Conservation (phyloP, 805 yeast genomes). For the Brettanomyces sp. region DNA sequence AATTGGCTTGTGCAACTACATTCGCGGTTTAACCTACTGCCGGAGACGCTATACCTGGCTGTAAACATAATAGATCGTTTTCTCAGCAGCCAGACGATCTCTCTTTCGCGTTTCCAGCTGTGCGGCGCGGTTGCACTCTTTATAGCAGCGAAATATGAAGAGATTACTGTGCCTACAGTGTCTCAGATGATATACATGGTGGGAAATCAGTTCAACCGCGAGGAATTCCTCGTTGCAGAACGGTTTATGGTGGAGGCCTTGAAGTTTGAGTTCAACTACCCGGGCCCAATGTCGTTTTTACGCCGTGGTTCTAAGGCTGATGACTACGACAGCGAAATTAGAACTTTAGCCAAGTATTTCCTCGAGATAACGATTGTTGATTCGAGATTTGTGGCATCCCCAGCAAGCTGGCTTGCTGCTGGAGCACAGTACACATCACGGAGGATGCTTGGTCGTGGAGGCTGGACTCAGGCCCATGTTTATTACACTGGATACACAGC, state of each 20-base stretch:
- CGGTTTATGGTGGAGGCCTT: constrained; percentile 63
- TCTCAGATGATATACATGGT: constrained; percentile 78
- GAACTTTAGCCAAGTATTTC: constrained; percentile 81
- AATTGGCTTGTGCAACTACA: constrained; percentile 92
- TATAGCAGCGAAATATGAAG: constrained; percentile 92
- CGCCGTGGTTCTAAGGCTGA: constrained; percentile 88
- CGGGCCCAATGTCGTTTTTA: constrained; percentile 84
- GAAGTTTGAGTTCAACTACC: constrained; percentile 69
- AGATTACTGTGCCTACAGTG: constrained; percentile 81
- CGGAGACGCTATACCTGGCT: constrained; percentile 77
- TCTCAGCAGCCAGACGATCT: constrained; percentile 60
- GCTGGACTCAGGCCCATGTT: constrained; percentile 79
- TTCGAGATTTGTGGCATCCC: constrained; percentile 56
- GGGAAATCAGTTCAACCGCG: constrained; percentile 70
- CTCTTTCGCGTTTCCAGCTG: constrained; percentile 78
- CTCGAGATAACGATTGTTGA: constrained; percentile 73
- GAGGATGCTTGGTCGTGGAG: constrained; percentile 62
- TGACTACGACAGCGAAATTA: constrained; percentile 71
- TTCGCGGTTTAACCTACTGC: constrained; percentile 67
- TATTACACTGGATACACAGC: constrained; percentile 90
- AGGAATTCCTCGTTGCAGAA: constrained; percentile 75
- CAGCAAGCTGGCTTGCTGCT: constrained; percentile 73
- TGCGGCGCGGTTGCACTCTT: constrained; percentile 88
- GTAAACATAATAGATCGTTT: constrained; percentile 82
- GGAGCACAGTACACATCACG: constrained; percentile 80